Evolutionary conservation across 2,329 filamentous ascomycete species (phyloP).

Genomic region (Rhexocercosporidium sp.): DNA sequence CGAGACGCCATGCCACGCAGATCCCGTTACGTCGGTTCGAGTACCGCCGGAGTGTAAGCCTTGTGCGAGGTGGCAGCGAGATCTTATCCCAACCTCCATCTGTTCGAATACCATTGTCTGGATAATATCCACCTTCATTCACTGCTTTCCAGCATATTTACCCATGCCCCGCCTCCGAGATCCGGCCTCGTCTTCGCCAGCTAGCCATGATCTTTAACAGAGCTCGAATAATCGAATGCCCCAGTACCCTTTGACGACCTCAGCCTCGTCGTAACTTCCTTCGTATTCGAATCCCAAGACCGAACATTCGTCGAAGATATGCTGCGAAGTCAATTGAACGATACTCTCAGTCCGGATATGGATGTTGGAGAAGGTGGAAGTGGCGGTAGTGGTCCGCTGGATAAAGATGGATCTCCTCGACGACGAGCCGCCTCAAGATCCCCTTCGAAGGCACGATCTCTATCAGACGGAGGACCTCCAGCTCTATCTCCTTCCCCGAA

Average conservation of each 20-base stretch:
- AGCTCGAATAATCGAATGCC: neutral
- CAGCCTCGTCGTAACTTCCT: conserved; percentile 18
- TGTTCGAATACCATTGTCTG: neutral
- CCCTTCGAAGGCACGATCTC: conserved; percentile 41
- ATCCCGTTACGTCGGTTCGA: neutral
- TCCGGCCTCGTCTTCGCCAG: neutral
- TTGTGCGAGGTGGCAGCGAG: neutral
- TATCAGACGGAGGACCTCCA: conserved; percentile 41
- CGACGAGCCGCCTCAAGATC: conserved; percentile 33
- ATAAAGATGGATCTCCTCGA: conserved; percentile 16
- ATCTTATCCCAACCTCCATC: conserved; percentile 5
- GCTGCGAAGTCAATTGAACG: conserved; percentile 34
- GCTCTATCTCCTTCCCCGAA: conserved; percentile 42
- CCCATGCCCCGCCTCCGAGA: neutral
- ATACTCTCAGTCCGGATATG: conserved; percentile 16
- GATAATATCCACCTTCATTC: neutral
- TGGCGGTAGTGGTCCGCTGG: conserved; percentile 5
- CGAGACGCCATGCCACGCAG: conserved; percentile 10
- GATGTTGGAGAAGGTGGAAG: conserved; percentile 15
- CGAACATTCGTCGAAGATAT: conserved; percentile 21
- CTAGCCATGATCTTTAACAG: conserved; percentile 8
- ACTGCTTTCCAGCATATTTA: neutral
- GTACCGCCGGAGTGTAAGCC: no score
- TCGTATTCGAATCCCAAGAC: neutral
- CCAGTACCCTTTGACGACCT: conserved; percentile 9